Percentiles rank a stretch among this genome's conserved stretches.
phyloP scores from a whole-genome alignment of 2,329 filamentous ascomycete species.

The Botrytis elliptica region DNA sequence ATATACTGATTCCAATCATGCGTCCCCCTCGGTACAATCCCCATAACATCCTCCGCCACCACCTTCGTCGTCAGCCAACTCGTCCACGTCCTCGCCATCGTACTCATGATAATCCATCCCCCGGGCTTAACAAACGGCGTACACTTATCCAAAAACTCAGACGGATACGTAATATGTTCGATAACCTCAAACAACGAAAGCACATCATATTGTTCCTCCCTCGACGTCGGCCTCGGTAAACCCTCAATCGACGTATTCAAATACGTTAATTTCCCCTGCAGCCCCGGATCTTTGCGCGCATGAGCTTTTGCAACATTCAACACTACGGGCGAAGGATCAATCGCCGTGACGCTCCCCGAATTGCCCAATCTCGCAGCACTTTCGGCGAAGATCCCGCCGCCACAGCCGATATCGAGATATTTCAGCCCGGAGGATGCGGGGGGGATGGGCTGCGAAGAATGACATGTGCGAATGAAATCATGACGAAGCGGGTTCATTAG shows the following conservation, averaged over 20 bases:
- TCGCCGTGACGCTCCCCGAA: conserved; percentile 66
- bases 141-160: conserved; percentile 69
- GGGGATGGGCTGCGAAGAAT: conserved; percentile 52
- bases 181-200: conserved; percentile 92
- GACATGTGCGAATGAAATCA: conserved; percentile 80
- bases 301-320: conserved; percentile 74
- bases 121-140: conserved; percentile 79
- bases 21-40: conserved; percentile 87
- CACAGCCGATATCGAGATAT: conserved; percentile 92
- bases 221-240: conserved; percentile 47
- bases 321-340: conserved; percentile 75
- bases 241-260: conserved; percentile 74
- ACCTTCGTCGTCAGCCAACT: conserved; percentile 93
- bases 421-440: conserved; percentile 49
- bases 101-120: conserved; percentile 89
- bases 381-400: conserved; percentile 95
- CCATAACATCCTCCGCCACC: conserved; percentile 81
- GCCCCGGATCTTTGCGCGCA: conserved; percentile 68
- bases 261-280: conserved; percentile 67
- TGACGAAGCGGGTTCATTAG: conserved; percentile 98
- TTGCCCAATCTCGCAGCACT: conserved; percentile 68
- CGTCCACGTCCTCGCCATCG: conserved; percentile 84
- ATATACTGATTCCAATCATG: conserved; percentile 98
- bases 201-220: conserved; percentile 64
- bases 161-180: conserved; percentile 81